Evolutionary conservation across 2,329 filamentous ascomycete species (phyloP).

Genomic region (Pezicula neosporulosa): DNA sequence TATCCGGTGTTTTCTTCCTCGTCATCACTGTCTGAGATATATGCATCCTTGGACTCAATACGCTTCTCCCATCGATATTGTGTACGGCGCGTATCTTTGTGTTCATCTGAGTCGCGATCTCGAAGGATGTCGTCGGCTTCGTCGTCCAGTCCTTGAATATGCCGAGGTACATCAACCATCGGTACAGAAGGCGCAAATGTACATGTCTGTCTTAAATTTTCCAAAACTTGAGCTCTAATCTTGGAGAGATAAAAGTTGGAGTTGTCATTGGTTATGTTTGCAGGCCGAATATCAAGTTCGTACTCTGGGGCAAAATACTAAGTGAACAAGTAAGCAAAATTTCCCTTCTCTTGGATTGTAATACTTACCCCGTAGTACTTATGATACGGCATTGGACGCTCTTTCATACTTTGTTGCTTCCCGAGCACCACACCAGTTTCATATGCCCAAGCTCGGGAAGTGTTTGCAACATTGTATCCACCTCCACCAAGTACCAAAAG

Average conservation of each 20-base stretch:
- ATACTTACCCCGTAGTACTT: conserved; percentile 77
- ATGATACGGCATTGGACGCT: conserved; percentile 81
- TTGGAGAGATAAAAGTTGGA: conserved; percentile 61
- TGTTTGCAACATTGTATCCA: conserved; percentile 95
- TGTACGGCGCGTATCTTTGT: conserved; percentile 79
- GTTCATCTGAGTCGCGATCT: conserved; percentile 77
- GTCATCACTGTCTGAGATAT: conserved; percentile 85
- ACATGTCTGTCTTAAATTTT: conserved; percentile 77
- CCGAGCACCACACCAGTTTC: conserved; percentile 89
- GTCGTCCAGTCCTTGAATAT: conserved; percentile 59
- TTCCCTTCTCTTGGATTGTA: conserved; percentile 29
- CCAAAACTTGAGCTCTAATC: conserved; percentile 76
- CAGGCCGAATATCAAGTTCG: conserved; percentile 82
- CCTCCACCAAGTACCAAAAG: conserved; percentile 92
- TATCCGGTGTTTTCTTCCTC: conserved; percentile 58
- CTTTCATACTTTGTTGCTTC: conserved; percentile 61
- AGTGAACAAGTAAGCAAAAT: conserved; percentile 22
- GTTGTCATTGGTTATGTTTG: conserved; percentile 89
- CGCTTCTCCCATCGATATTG: conserved; percentile 80
- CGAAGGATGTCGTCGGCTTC: conserved; percentile 64
- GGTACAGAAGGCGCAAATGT: conserved; percentile 88
- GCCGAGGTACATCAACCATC: conserved; percentile 72
- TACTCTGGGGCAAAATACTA: conserved; percentile 92
- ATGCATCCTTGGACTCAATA: conserved; percentile 65
- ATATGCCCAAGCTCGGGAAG: conserved; percentile 96